phyloP scores from a whole-genome alignment of 1,139 yeast genomes.

The Suhomyces kunorum region DNA sequence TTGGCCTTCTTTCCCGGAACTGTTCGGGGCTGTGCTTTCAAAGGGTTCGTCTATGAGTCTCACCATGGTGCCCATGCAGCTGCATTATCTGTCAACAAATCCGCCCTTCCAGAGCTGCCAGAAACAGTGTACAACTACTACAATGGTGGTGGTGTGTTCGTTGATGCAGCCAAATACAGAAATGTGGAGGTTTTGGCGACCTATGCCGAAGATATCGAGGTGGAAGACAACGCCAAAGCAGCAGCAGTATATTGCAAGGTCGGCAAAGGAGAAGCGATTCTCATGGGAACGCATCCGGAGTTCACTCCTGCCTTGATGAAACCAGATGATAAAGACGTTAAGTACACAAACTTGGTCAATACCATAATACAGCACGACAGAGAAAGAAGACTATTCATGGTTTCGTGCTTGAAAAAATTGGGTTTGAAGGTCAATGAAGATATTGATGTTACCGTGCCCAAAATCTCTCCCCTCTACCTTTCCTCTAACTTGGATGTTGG shows the following conservation, averaged over 20 bases:
- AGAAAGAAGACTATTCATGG: constrained; percentile 56
- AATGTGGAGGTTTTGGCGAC: constrained; percentile 72
- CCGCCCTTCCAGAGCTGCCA: constrained; percentile 27
- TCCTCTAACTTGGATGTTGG: constrained; percentile 33
- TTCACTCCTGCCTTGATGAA: constrained; percentile 59
- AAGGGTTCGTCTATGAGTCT: constrained; percentile 77
- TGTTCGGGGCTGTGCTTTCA: constrained; percentile 77
- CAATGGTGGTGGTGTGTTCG: constrained; percentile 89
- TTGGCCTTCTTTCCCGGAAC: constrained; percentile 78
- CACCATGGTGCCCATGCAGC: constrained; percentile 75
- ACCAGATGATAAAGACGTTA: constrained; percentile 24
- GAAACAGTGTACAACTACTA: constrained; percentile 46
- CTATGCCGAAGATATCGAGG: constrained; percentile 51
- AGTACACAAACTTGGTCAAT: constrained; percentile 37
- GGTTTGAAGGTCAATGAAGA: constrained; percentile 67
- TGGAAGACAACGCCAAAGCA: constrained; percentile 52
- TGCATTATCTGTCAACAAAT: constrained; percentile 40
- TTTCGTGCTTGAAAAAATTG: constrained; percentile 53
- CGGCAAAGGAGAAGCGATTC: constrained; percentile 74
- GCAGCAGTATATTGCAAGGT: constrained; percentile 66
- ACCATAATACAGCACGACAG: constrained; percentile 43
- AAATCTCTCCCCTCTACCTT: constrained; percentile 63
- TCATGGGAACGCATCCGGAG: constrained; percentile 93
- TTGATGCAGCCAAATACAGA: constrained; percentile 61
- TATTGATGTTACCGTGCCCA: constrained; percentile 55